These are phyloP conservation scores for Salix suchowensis DNA, from an alignment of 345 rosid genomes.

Conservation along the genomic window DNA sequence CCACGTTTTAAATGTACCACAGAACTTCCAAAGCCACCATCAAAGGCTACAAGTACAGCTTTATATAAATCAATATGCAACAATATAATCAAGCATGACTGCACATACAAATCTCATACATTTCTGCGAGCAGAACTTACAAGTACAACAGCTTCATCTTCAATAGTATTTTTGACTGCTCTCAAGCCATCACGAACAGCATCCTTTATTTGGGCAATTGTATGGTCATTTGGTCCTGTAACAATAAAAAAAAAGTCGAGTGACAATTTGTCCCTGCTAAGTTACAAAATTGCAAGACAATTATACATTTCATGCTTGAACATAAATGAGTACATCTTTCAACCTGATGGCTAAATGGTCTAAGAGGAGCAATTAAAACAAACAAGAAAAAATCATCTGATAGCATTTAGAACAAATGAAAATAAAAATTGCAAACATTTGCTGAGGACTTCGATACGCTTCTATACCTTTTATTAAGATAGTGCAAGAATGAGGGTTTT, in stretches of 20 bases:
- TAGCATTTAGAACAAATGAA: background rate
- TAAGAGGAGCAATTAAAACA: background rate
- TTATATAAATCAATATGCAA: background rate
- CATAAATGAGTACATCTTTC: background rate
- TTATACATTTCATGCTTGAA: background rate
- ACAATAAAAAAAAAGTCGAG: conserved; percentile 4
- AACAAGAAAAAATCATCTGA: background rate
- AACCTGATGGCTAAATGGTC: background rate
- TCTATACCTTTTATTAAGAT: conserved; percentile 82
- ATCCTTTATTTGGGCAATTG: conserved; percentile 97
- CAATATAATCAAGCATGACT: background rate
- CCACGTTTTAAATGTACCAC: no score
- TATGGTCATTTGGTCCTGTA: conserved; percentile 94
- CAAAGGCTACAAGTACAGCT: background rate
- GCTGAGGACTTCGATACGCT: background rate
- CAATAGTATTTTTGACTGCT: conserved; percentile 90
- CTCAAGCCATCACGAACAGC: conserved; percentile 96
- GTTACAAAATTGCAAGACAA: background rate
- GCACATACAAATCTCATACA: background rate
- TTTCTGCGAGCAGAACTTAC: conserved; percentile 33
- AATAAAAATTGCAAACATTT: background rate
- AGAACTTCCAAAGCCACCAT: background rate
- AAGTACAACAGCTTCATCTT: conserved; percentile 85
- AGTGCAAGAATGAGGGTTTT: conserved; percentile 85
- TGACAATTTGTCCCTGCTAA: background rate